Percentiles rank a stretch among this genome's conserved stretches.
Conservation (phyloP, 2,329 filamentous ascomycete species). For the Phialocephala subalpina region DNA sequence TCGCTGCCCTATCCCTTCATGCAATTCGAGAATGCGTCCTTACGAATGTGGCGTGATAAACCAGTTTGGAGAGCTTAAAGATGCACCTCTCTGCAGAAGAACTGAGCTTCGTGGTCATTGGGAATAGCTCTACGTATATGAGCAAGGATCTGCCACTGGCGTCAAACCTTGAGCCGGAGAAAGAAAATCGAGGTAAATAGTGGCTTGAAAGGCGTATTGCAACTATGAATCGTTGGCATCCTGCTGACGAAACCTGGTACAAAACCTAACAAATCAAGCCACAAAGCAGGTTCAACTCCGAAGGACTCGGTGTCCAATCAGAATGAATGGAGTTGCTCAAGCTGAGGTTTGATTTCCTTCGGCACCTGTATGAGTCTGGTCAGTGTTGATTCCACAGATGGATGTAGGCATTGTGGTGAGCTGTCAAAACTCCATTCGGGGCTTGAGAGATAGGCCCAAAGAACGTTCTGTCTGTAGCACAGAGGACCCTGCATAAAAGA, state of each 20-base stretch:
- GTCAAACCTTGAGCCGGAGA: neutral
- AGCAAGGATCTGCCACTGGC: neutral
- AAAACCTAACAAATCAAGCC: neutral
- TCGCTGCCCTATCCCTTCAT: constrained; percentile 19
- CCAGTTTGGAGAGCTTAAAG: neutral
- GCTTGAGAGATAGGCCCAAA: neutral
- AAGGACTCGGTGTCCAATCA: neutral
- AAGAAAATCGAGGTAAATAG: neutral
- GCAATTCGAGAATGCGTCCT: constrained; percentile 2
- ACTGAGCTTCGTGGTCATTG: neutral
- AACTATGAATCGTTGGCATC: neutral
- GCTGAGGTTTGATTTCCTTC: neutral
- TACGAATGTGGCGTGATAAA: constrained; percentile 13
- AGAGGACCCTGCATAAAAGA: constrained; percentile 22
- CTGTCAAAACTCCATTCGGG: neutral
- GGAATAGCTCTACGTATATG: neutral
- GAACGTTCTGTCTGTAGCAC: constrained; percentile 3
- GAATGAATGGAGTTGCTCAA: neutral
- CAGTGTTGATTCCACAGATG: neutral
- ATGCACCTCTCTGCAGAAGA: constrained; percentile 5
- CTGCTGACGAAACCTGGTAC: neutral
- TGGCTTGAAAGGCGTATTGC: neutral
- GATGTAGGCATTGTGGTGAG: neutral
- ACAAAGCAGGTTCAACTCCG: neutral
- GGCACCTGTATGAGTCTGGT: neutral